phyloP scores from a whole-genome alignment of 2,329 filamentous ascomycete genomes.

The Fusarium tricinctum region DNA sequence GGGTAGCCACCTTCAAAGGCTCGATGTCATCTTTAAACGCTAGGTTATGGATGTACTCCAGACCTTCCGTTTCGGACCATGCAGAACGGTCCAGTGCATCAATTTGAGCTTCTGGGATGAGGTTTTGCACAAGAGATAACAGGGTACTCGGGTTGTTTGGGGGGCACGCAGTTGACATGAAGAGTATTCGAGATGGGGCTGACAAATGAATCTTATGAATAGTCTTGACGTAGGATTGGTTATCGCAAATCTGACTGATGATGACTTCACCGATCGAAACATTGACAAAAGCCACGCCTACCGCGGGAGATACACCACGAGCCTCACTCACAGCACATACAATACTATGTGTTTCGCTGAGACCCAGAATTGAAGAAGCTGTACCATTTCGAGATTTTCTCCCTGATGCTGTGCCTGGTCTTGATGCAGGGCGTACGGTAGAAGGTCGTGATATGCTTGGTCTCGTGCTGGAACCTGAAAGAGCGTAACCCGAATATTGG shows the following conservation, averaged over 20 bases:
- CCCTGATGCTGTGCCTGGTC: slow-evolving; percentile 60
- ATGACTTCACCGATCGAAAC: slow-evolving; percentile 86
- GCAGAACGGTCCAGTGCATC: slow-evolving; percentile 78
- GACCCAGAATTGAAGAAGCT: slow-evolving; percentile 58
- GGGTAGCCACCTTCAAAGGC: slow-evolving; percentile 81
- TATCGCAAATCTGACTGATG: slow-evolving; percentile 92
- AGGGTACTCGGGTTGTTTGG: slow-evolving; percentile 80
- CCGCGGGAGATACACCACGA: slow-evolving; percentile 85
- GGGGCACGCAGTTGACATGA: slow-evolving; percentile 77
- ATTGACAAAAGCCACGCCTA: slow-evolving; percentile 90
- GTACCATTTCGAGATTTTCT: slow-evolving; percentile 60
- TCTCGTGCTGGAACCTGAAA: slow-evolving; percentile 34
- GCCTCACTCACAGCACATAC: slow-evolving; percentile 92
- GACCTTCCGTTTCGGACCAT: slow-evolving; percentile 84
- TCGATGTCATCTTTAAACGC: slow-evolving; percentile 85
- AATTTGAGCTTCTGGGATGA: slow-evolving; percentile 52
- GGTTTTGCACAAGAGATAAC: slow-evolving; percentile 78
- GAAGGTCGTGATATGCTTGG: slow-evolving; percentile 40
- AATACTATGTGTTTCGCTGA: slow-evolving; percentile 74
- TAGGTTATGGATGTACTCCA: slow-evolving; percentile 83
- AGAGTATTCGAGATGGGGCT: slow-evolving; percentile 82
- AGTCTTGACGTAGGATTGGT: slow-evolving; percentile 89
- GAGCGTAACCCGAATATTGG: slow-evolving; percentile 21
- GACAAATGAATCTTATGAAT: slow-evolving; percentile 88
- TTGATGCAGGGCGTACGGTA: slow-evolving; percentile 42